Evolutionary conservation across 306 rosid species (phyloP).

Genomic region (Pyrus pyrifolia): DNA sequence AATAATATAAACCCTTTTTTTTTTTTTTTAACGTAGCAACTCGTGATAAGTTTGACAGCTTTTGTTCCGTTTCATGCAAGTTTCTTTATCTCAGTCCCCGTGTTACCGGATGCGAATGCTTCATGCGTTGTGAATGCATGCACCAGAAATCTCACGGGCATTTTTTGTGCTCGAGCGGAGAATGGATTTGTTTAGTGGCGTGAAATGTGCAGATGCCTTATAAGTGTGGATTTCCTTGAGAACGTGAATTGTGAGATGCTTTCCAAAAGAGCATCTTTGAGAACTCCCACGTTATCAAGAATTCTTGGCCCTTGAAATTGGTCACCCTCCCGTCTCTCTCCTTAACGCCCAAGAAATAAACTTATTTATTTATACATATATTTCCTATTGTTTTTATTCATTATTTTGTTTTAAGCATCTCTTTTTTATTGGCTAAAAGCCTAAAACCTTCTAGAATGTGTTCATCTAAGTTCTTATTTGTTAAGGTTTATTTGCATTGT

Average conservation of each 20-base stretch:
- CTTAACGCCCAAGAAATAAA: neutral
- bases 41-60: neutral
- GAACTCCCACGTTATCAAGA: slow-evolving; percentile 6
- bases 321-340: neutral
- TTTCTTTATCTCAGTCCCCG: neutral
- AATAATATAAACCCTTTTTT: too few species aligned
- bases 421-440: neutral
- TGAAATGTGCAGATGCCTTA: neutral
- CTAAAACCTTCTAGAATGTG: neutral
- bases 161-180: neutral
- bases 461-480: neutral
- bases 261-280: neutral
- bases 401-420: neutral
- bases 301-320: neutral
- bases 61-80: neutral
- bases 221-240: neutral
- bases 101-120: neutral
- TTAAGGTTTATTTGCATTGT: too few species aligned
- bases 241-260: neutral
- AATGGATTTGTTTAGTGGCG: neutral
- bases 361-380: too few species aligned
- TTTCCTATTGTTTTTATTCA: neutral
- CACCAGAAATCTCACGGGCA: neutral
- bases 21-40: too few species aligned
- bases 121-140: neutral